phyloP scores from a whole-genome alignment of 495 filamentous ascomycete species.

The Aspergillus hancockii region DNA sequence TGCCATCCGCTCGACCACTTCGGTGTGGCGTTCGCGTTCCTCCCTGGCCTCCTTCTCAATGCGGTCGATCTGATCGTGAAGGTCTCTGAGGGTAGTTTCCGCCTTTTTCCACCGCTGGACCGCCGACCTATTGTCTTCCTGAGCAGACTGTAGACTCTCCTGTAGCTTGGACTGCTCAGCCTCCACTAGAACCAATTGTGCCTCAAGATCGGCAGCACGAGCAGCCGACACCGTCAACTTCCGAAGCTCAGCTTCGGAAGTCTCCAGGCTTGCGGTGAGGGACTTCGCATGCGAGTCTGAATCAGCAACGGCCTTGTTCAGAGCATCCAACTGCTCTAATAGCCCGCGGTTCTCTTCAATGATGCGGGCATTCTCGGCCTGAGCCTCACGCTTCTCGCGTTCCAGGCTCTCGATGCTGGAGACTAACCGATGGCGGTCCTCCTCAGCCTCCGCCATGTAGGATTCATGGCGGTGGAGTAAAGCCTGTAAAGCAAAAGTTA shows the following conservation, averaged over 20 bases:
- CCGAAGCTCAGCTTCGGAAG: conserved; percentile 72
- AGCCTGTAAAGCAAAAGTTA: conserved; percentile 80
- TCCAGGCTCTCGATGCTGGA: conserved; percentile 75
- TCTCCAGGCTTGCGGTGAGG: conserved; percentile 71
- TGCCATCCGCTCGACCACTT: conserved; percentile 79
- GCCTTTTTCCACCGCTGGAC: conserved; percentile 81
- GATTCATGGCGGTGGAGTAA: conserved; percentile 88
- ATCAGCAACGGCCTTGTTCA: conserved; percentile 72
- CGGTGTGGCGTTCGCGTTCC: conserved; percentile 79
- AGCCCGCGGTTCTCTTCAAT: conserved; percentile 79
- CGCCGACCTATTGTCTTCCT: conserved; percentile 72
- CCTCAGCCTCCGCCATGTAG: conserved; percentile 87
- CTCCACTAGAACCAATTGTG: conserved; percentile 74
- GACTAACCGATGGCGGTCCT: conserved; percentile 70
- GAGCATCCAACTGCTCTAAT: conserved; percentile 75
- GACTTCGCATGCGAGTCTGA: conserved; percentile 73
- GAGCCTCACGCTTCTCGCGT: conserved; percentile 70
- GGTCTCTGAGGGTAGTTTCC: conserved; percentile 66
- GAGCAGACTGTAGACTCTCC: conserved; percentile 59
- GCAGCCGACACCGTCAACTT: conserved; percentile 70
- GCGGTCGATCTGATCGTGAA: conserved; percentile 84
- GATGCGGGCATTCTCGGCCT: conserved; percentile 68
- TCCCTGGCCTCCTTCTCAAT: conserved; percentile 84
- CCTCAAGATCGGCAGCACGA: conserved; percentile 74
- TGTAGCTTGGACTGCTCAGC: conserved; percentile 75